A percentile compares a stretch with the other conserved stretches of the same genome.
Evolutionary conservation across 345 rosid species (phyloP).

Genomic region (Eutrema yunnanense): DNA sequence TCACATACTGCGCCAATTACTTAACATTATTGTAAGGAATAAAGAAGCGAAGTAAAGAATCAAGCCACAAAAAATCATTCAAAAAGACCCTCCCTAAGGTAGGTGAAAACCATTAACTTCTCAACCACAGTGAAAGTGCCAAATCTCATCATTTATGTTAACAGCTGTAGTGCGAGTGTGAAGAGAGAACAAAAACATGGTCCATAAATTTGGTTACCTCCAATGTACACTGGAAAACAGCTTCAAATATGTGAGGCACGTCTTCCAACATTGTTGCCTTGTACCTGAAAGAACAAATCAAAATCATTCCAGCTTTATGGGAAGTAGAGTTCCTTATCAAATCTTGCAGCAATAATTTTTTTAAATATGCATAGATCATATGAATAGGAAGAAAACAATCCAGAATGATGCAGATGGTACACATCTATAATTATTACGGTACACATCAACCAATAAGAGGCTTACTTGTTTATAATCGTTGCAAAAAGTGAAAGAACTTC

Average conservation of each 20-base stretch:
- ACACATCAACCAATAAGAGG: not conserved
- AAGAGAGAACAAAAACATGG: not conserved
- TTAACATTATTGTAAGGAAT: not conserved
- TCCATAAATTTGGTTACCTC: slow-evolving; percentile 49
- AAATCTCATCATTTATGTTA: not conserved
- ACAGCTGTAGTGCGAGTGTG: not conserved
- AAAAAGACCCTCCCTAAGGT: not conserved
- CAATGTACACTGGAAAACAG: slow-evolving; percentile 94
- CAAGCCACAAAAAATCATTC: not conserved
- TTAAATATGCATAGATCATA: slow-evolving; percentile 23
- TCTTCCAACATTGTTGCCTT: slow-evolving; percentile 92
- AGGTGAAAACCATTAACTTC: not conserved
- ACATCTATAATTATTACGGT: not conserved
- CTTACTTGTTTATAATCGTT: slow-evolving; percentile 95
- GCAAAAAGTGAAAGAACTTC: slow-evolving; percentile 98
- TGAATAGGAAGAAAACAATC: not conserved
- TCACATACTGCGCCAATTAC: not conserved
- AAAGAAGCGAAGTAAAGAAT: not conserved
- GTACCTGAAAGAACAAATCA: slow-evolving; percentile 50
- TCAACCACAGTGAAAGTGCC: not conserved
- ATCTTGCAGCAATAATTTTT: slow-evolving; percentile 42
- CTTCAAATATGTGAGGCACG: slow-evolving; percentile 96
- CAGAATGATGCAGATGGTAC: not conserved
- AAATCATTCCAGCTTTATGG: slow-evolving; percentile 6
- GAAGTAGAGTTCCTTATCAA: not conserved